Conservation (phyloP, 805 yeast species). For the Barnettozyma pratensis region DNA sequence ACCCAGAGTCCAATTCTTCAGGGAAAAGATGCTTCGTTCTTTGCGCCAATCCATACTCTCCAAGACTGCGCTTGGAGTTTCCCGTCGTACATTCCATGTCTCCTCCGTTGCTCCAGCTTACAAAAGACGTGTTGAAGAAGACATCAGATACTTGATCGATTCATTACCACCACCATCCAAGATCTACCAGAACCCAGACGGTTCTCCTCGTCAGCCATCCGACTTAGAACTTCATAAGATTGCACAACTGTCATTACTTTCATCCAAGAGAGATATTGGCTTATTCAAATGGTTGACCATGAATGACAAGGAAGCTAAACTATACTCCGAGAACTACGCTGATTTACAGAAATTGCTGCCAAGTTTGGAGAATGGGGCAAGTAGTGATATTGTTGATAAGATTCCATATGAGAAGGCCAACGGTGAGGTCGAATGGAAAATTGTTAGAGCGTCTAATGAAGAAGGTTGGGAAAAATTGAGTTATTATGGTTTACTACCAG, state of each 20-base stretch:
- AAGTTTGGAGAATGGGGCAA: constrained; percentile 38
- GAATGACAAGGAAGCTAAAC: constrained; percentile 46
- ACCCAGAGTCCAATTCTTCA: neutral
- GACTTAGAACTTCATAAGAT: constrained; percentile 69
- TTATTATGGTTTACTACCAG: constrained; percentile 70
- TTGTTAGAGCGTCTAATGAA: constrained; percentile 66
- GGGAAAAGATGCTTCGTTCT: neutral
- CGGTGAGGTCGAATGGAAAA: constrained; percentile 75
- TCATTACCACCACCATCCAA: constrained; percentile 59
- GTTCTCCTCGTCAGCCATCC: constrained; percentile 61
- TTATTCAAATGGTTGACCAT: constrained; percentile 40
- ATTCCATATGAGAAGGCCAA: constrained; percentile 77
- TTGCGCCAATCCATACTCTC: neutral
- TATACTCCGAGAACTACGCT: constrained; percentile 55
- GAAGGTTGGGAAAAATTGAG: constrained; percentile 85
- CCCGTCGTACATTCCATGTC: constrained; percentile 7
- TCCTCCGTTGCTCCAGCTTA: constrained; percentile 14
- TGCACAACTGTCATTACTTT: constrained; percentile 62
- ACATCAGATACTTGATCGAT: constrained; percentile 57
- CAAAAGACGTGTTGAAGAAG: constrained; percentile 50
- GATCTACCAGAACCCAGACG: constrained; percentile 71
- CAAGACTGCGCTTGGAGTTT: neutral
- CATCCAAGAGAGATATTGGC: constrained; percentile 51
- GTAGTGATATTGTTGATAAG: constrained; percentile 71
- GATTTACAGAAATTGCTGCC: constrained; percentile 53